phyloP scores from a whole-genome alignment of 805 yeast species.

The Metschnikowia picachoensis region DNA sequence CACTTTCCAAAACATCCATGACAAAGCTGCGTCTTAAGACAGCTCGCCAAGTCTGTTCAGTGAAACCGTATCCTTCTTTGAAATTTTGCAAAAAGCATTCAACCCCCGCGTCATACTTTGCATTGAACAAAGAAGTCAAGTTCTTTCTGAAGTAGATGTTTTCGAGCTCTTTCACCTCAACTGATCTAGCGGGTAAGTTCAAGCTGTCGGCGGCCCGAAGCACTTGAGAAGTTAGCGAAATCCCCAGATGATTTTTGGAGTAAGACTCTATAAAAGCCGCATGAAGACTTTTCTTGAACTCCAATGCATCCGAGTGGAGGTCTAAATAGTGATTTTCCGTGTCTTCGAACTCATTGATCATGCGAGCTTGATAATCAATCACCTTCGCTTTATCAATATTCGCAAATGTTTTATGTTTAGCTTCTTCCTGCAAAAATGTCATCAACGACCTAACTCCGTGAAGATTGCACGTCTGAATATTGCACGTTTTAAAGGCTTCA shows the following conservation, averaged over 20 bases:
- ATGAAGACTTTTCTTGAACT: slow-evolving; percentile 16
- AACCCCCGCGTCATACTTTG: slow-evolving; percentile 25
- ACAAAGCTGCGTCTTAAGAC: slow-evolving; percentile 29
- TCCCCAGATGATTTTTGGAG: neutral
- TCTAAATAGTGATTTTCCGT: slow-evolving; percentile 36
- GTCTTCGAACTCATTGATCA: slow-evolving; percentile 37
- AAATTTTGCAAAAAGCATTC: slow-evolving; percentile 26
- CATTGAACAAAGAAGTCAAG: slow-evolving; percentile 26
- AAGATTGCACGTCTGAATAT: slow-evolving; percentile 28
- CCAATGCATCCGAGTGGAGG: slow-evolving; percentile 21
- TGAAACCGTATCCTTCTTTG: slow-evolving; percentile 30
- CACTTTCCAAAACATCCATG: slow-evolving; percentile 18
- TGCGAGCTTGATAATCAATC: slow-evolving; percentile 26
- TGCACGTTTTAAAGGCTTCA: slow-evolving; percentile 24
- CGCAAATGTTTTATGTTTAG: neutral
- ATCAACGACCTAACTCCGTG: slow-evolving; percentile 23
- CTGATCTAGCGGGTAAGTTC: neutral
- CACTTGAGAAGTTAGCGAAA: no score
- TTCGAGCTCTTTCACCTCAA: neutral
- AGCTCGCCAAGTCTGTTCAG: slow-evolving; percentile 28
- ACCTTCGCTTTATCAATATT: slow-evolving; percentile 18
- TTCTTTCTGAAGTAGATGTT: slow-evolving; percentile 18
- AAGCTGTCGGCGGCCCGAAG: no score
- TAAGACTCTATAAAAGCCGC: neutral
- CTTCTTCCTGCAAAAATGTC: neutral